Conservation (phyloP, 768 basidiomycete genomes). For the Rickenella mellea region DNA sequence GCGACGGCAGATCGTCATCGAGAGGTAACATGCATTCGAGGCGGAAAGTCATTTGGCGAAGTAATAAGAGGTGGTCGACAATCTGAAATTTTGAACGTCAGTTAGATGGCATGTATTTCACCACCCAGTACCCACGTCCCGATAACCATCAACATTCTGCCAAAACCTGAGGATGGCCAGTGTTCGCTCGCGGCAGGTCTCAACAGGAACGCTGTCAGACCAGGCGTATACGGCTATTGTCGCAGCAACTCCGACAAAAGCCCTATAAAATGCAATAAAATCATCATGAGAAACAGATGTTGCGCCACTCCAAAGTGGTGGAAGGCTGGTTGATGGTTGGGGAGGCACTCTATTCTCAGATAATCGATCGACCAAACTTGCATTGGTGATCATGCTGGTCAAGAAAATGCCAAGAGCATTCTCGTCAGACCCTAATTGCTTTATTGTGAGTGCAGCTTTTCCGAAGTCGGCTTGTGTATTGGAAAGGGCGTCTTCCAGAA, state of each 20-base stretch:
- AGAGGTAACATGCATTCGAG: conserved; percentile 59
- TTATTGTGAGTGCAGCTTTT: conserved; percentile 39
- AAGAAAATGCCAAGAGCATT: conserved; percentile 66
- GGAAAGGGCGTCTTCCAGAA: conserved; percentile 52
- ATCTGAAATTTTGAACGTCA: conserved; percentile 41
- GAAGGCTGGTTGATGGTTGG: conserved; percentile 24
- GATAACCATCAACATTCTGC: conserved; percentile 62
- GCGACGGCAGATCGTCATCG: conserved; percentile 50
- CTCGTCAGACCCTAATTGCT: conserved; percentile 56
- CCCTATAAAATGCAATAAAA: conserved; percentile 56
- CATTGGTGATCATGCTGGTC: conserved; percentile 54
- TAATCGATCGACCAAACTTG: conserved; percentile 38
- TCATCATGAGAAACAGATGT: conserved; percentile 34
- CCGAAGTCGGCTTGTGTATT: conserved; percentile 43
- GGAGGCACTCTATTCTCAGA: conserved; percentile 29
- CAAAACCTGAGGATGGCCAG: conserved; percentile 55
- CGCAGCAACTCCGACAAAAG: conserved; percentile 55
- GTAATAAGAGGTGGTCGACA: conserved; percentile 59
- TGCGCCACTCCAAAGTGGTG: conserved; percentile 27
- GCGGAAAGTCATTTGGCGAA: conserved; percentile 64
- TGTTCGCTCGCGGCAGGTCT: conserved; percentile 52
- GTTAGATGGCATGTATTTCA: conserved; percentile 1
- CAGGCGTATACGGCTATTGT: conserved; percentile 69
- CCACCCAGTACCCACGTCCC: conserved; percentile 39
- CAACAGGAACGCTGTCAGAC: conserved; percentile 67